Base-by-base conservation (phyloP, 441 rosid genomes). In the Theobroma grandiflorum region DNA sequence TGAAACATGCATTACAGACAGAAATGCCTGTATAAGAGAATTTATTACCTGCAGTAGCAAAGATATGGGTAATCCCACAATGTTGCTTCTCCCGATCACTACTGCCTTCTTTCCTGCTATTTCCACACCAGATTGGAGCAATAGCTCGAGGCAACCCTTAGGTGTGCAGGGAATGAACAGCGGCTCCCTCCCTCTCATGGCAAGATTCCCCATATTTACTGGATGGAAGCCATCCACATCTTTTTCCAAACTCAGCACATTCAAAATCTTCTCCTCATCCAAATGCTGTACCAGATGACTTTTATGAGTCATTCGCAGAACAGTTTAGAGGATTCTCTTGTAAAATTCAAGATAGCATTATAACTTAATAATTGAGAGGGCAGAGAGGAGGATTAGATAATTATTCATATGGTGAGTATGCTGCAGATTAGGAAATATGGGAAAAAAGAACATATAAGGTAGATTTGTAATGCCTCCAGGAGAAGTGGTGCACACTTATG, bases 141-240 rank as follows among this genome's bases (percentile, higher is more conserved):
- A 80, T 75, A 93, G 85, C 91, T 95, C 98, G 11, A 95, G 77
- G 85, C 97, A 93, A 49, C 91, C 99, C 84, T 94, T 95, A 4
- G 98, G 91, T 31, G 99, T 90, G 86, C 99, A 95, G 47, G 97
- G 88, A 42, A 95, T 82, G 83, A 91, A 93, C 58, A 92, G 82
- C 0, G 98, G 99, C 69, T 95, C 98, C 87, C 91, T 90, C 80
- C 97, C 99, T 86, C 88, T 88, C 99, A 92, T 90, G 78, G 99
- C 97, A 64, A 95, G 96, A 84, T 92, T 91, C 61, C 99, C 99
- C 84, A 93, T 92, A 65, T 93, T 87, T 47, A 89, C 37, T 9
- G 98, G 98, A 87, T 95, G 97, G 82, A 95, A 91, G 80, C 98
- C 98, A 81, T 94, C 97, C n/a, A 93, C 98, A 82, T 95, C 97